Percentiles rank a stretch among this genome's conserved stretches.
Conservation (phyloP, 345 rosid genomes). For the Draba incana region DNA sequence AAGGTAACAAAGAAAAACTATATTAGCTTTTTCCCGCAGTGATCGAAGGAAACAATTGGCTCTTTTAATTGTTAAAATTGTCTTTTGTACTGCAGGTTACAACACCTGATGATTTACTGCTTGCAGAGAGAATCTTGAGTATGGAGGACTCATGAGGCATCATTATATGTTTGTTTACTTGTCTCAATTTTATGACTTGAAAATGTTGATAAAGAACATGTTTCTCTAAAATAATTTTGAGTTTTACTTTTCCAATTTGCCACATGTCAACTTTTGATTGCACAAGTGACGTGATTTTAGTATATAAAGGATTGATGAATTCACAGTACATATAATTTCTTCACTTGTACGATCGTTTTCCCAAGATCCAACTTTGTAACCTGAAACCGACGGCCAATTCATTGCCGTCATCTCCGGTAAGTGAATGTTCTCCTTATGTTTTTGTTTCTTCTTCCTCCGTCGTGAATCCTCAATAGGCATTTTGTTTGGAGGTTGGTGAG, state of each 20-base stretch:
- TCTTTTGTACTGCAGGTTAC: conserved; percentile 60
- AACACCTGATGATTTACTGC: conserved; percentile 88
- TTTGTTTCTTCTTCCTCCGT: no score
- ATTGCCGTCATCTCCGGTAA: conserved; percentile 15
- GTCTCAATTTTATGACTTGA: background rate
- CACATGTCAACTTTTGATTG: no score
- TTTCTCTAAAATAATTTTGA: no score
- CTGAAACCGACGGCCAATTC: conserved; percentile 11
- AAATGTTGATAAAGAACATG: background rate
- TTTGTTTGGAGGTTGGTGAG: no score
- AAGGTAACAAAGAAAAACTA: conserved; percentile 50
- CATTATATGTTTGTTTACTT: background rate
- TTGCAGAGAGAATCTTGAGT: conserved; percentile 81
- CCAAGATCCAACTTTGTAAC: background rate
- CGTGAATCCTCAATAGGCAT: conserved; percentile 15
- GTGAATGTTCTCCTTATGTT: background rate
- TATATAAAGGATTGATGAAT: no score
- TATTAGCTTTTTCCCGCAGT: no score
- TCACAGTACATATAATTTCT: no score
- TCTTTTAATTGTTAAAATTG: background rate
- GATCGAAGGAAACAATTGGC: no score
- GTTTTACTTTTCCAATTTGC: no score
- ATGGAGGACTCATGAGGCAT: conserved; percentile 32
- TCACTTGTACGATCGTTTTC: no score
- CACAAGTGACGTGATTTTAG: no score